A percentile compares a stretch with the other conserved stretches of the same genome.
Evolutionary conservation across 2,329 filamentous ascomycete genomes (phyloP).

Genomic region (Chaetoscypha palmicola): DNA sequence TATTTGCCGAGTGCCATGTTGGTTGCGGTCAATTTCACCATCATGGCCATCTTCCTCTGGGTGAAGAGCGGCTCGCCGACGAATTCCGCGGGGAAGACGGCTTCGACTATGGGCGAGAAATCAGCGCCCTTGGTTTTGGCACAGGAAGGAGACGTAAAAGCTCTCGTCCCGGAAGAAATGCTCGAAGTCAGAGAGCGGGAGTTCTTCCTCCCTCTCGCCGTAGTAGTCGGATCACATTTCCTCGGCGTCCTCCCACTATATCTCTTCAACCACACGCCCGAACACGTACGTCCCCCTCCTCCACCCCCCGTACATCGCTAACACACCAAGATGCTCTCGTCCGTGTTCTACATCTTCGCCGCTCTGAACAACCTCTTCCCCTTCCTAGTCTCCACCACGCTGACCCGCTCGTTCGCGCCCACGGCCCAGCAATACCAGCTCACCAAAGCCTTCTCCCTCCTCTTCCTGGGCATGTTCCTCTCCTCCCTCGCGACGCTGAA

Average conservation of each 20-base stretch:
- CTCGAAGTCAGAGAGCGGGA: constrained; percentile 38
- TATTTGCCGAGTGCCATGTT: constrained; percentile 98
- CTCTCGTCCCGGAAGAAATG: constrained; percentile 20
- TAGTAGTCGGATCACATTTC: constrained; percentile 68
- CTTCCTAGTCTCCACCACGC: constrained; percentile 45
- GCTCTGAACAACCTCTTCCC: constrained; percentile 50
- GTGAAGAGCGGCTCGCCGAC: constrained; percentile 63
- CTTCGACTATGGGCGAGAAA: constrained; percentile 27
- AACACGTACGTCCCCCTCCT: constrained; percentile 44
- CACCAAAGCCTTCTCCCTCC: constrained; percentile 85
- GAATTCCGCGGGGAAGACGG: constrained; percentile 7
- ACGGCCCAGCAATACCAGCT: constrained; percentile 67
- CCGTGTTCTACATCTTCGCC: constrained; percentile 52
- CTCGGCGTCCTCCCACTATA: constrained; percentile 76
- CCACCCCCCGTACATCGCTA: too few species aligned
- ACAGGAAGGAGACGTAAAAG: constrained; percentile 18
- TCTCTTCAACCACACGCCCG: constrained; percentile 70
- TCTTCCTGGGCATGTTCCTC: constrained; percentile 84
- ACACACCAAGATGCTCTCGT: constrained; percentile 46
- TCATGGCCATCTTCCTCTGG: constrained; percentile 94
- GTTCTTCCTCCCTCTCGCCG: constrained; percentile 63
- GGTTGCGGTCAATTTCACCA: constrained; percentile 87
- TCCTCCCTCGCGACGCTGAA: constrained; percentile 92
- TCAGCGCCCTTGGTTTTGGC: constrained; percentile 25
- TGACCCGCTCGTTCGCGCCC: constrained; percentile 46